Conservation (phyloP, 305 asterid genomes). For the Fraxinus floribunda region DNA sequence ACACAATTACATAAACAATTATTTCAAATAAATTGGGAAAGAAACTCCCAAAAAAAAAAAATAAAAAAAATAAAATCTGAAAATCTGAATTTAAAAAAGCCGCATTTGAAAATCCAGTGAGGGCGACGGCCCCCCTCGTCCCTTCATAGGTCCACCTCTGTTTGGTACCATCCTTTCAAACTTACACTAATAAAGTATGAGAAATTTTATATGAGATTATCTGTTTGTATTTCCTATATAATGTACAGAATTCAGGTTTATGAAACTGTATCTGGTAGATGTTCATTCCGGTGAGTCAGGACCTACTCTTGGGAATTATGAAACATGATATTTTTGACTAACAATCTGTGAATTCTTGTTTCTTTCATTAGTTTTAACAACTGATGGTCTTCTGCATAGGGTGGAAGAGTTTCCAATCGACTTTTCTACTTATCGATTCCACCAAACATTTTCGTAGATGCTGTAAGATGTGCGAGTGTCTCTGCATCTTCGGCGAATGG, state of each 20-base stretch:
- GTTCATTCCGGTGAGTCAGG: not conserved
- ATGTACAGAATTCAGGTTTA: not conserved
- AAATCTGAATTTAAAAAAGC: too few relatives aligned
- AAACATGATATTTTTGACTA: not conserved
- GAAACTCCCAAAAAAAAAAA: too few relatives aligned
- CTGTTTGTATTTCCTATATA: not conserved
- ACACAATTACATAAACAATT: too few relatives aligned
- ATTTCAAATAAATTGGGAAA: too few relatives aligned
- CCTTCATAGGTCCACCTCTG: too few relatives aligned
- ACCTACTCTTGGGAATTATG: not conserved
- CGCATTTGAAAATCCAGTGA: too few relatives aligned
- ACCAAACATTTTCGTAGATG: slow-evolving; percentile 83
- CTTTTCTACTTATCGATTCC: slow-evolving; percentile 95
- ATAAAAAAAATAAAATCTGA: too few relatives aligned
- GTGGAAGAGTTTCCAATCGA: slow-evolving; percentile 71
- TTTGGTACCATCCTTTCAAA: not conserved
- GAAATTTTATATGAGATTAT: not conserved
- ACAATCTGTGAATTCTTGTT: not conserved
- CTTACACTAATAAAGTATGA: not conserved
- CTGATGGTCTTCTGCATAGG: slow-evolving; percentile 39
- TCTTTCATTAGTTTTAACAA: not conserved
- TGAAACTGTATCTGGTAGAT: not conserved
- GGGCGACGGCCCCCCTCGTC: too few relatives aligned
- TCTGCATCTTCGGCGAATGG: slow-evolving; percentile 83
- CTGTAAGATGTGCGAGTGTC: slow-evolving; percentile 85